phyloP scores from a whole-genome alignment of 306 rosid species.

The Dicorynia guianensis region DNA sequence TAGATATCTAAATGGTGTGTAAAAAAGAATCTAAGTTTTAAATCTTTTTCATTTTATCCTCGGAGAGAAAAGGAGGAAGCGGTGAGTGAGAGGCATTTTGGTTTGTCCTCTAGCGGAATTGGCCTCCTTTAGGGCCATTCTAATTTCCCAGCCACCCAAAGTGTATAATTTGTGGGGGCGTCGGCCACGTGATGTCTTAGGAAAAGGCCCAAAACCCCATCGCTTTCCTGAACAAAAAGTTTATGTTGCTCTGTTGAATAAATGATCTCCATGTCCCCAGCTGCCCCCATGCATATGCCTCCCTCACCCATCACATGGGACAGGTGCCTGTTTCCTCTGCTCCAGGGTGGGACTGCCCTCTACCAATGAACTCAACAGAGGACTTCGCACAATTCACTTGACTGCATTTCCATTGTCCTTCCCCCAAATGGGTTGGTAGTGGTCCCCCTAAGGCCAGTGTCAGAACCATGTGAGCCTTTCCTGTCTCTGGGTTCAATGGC shows the following conservation, averaged over 20 bases:
- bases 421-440: neutral
- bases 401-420: neutral
- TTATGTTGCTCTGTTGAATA: constrained; percentile 30
- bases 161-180: constrained; percentile 51
- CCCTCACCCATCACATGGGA: constrained; percentile 48
- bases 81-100: neutral
- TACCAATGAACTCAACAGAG: too few relatives aligned
- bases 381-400: neutral
- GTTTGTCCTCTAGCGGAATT: constrained; percentile 44
- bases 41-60: too few relatives aligned
- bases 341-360: neutral
- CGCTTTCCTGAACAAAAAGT: constrained; percentile 41
- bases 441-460: constrained; percentile 35
- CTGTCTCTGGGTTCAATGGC: neutral
- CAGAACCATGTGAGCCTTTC: constrained; percentile 39
- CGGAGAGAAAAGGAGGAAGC: neutral
- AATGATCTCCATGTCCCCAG: constrained; percentile 46
- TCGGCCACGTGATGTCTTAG: constrained; percentile 69
- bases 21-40: too few relatives aligned
- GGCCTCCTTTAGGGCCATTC: neutral
- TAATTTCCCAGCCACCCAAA: constrained; percentile 44
- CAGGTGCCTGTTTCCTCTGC: constrained; percentile 40
- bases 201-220: constrained; percentile 25
- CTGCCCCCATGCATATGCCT: neutral
- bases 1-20: too few relatives aligned